Evolutionary conservation across 331 rosid genomes (phyloP), one percentile per base, ranked within the genome.

Genomic region (Malus hybrid): DNA sequence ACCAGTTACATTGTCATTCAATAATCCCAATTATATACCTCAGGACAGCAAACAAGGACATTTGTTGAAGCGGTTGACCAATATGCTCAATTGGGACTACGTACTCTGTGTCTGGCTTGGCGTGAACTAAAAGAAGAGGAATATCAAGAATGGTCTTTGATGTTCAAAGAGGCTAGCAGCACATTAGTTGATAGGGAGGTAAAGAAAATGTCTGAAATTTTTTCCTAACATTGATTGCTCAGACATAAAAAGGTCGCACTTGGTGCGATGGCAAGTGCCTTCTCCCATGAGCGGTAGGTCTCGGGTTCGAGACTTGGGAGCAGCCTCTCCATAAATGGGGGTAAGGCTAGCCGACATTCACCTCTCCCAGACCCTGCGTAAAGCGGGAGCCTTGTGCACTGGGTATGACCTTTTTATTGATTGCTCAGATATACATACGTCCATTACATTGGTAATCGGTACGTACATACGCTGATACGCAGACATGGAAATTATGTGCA

Each of bases 111-210:
- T 87, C 73, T 95, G 68, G 99, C 97, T 62, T 92, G 98, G 93
- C 93, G 98, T 78, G 93, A 92, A 77, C 79, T 95, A 55, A 86
- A 76, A 73, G 96, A 82, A 84, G 96, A 92, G 48, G 98, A 95
- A 81, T 92, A 90, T 79, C 84, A 15, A 79, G 96, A 90, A 85
- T 95, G 98, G 99, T 91, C 98, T 75, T 83, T 85, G 84, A 87
- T 90, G 96, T 95, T 86, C 82, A 95, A 95, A 69, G 99, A 92
- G 85, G 99, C 98, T 71, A 92, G 86, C 75, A 92, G 92, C 89
- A 89, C 93, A 77, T 83, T 95, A 87, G 90, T 95, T 87, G 99
- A 95, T 79, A 85, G 99, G 78, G 99, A 95, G 99, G 99, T 92
- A 88, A 82, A 33, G 61, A 57, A 69, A 29, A 75, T 86, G 74